Percentiles rank a stretch among this genome's conserved stretches.
Conservation (phyloP, 2,329 filamentous ascomycete species). For the Neonectria magnoliae region DNA sequence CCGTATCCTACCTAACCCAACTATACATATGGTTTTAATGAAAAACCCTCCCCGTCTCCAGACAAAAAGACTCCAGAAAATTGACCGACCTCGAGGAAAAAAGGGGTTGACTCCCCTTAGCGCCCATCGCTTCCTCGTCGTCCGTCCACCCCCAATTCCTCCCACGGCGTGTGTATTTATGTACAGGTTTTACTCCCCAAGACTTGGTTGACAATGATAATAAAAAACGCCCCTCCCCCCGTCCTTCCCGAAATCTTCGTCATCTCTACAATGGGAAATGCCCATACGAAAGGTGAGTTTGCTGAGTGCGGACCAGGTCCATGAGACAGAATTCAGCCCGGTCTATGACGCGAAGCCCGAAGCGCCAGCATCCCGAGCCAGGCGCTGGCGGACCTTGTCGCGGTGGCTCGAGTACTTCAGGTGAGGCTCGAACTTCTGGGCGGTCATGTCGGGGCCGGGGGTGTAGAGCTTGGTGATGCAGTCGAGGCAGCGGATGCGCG, state of each 20-base stretch:
- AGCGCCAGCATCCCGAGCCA: conserved; percentile 38
- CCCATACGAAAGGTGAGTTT: neutral
- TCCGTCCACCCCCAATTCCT: conserved; percentile 11
- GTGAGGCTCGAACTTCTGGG: conserved; percentile 93
- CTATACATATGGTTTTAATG: conserved; percentile 30
- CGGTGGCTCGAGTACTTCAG: conserved; percentile 85
- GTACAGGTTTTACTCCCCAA: conserved; percentile 19
- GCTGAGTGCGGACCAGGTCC: neutral
- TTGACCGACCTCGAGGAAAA: conserved; percentile 22
- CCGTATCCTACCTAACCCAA: conserved; percentile 33
- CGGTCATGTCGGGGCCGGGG: conserved; percentile 83
- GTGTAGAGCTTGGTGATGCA: conserved; percentile 96
- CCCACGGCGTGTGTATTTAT: conserved; percentile 12
- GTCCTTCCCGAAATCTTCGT: conserved; percentile 18
- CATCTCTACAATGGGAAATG: conserved; percentile 17
- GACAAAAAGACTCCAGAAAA: conserved; percentile 29
- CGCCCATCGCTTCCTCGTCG: conserved; percentile 26
- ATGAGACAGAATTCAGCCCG: neutral
- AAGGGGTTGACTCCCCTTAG: conserved; percentile 19
- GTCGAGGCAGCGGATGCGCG: conserved; percentile 89
- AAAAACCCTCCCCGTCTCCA: conserved; percentile 23
- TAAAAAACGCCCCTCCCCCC: conserved; percentile 25
- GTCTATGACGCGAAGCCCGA: conserved; percentile 11
- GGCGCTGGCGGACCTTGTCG: conserved; percentile 66
- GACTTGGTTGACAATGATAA: conserved; percentile 6